Conservation (phyloP, 2,329 filamentous ascomycete genomes). For the Sarocladiaceae sp. region DNA sequence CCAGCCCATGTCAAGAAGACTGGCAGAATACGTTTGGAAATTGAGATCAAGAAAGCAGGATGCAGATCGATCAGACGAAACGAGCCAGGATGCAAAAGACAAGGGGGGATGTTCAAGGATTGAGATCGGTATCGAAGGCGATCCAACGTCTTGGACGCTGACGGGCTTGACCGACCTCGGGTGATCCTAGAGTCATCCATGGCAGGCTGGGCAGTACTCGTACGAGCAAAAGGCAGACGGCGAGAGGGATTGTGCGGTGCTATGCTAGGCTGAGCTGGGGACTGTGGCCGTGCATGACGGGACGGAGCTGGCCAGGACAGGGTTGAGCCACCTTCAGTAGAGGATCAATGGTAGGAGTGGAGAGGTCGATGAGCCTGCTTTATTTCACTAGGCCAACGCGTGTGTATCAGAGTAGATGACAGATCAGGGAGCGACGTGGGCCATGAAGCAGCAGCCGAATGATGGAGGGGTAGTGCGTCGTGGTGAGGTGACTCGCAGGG, state of each 20-base stretch:
- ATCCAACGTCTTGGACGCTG: too few species aligned
- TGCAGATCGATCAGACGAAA: conserved; percentile 7
- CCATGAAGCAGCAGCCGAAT: background rate
- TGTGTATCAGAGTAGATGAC: conserved; percentile 38
- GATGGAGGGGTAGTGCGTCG: conserved; percentile 1
- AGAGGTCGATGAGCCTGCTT: conserved; percentile 33
- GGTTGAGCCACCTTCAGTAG: background rate
- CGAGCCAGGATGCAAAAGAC: conserved; percentile 4
- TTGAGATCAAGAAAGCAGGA: background rate
- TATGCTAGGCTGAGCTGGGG: background rate
- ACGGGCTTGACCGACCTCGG: too few species aligned
- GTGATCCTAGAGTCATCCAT: too few species aligned
- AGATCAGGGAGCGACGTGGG: conserved; percentile 13
- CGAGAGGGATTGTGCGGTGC: background rate
- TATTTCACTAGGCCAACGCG: conserved; percentile 33
- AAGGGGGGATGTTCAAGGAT: too few species aligned
- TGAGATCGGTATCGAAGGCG: too few species aligned
- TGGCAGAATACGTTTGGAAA: too few species aligned
- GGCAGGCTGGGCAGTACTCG: too few species aligned
- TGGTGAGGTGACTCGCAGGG: conserved; percentile 1
- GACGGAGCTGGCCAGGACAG: background rate
- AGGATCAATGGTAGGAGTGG: conserved; percentile 23
- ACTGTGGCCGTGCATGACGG: background rate
- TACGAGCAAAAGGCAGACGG: background rate
- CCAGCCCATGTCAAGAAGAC: too few species aligned